Base-by-base conservation (phyloP, 1,284 basidiomycete species). In the Thecaphora thlaspeos region DNA sequence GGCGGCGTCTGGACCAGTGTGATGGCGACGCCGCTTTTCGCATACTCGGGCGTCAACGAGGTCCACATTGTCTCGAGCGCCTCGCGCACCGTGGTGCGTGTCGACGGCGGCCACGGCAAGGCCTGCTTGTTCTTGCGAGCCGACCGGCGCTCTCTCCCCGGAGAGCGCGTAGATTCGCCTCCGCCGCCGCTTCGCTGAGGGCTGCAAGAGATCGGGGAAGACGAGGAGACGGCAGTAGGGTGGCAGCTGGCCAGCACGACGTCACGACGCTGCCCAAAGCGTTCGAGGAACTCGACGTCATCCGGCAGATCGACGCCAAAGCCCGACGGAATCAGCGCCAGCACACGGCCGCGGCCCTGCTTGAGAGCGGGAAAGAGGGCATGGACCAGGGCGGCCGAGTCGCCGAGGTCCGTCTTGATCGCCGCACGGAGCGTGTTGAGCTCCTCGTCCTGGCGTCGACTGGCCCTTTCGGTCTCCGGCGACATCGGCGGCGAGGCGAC, bases 301-400 rank as follows among this genome's bases (percentile, higher is more conserved):
- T 61, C 54, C 2, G 61, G 61, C 8, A 65, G 43, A 15, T 56
- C 54, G 0, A 51, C 47, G 0, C 61, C 61, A 23, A 56, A 39
- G 4, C 61, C 68, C 14, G 42, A 23, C n/a, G 68, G 68, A 2
- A 70, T 51, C 1, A 68, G 23, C 18, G 52, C 68, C 2, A 70
- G 3, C 10, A 70, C 48, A 4, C 68, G 49, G 3, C 68, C 68
- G 23, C 51, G 51, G 32, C 64, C 68, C 5, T 61, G 44, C 41
- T 56, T 63, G 8, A 70, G 36, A 2, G 58, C 59, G 0, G 68
- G 68, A 32, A 64, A 59, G n/a, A 70, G 56, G 3, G 56, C 60
- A 23, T 63, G 59, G 46, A 70, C 47, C 36, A 70, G 34, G 2
- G 57, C 64, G 24, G 54, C 50, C 14, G 51, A 46, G 22, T 70